Evolutionary conservation across 768 basidiomycete species (phyloP).

Genomic region (Mycena rebaudengoi): DNA sequence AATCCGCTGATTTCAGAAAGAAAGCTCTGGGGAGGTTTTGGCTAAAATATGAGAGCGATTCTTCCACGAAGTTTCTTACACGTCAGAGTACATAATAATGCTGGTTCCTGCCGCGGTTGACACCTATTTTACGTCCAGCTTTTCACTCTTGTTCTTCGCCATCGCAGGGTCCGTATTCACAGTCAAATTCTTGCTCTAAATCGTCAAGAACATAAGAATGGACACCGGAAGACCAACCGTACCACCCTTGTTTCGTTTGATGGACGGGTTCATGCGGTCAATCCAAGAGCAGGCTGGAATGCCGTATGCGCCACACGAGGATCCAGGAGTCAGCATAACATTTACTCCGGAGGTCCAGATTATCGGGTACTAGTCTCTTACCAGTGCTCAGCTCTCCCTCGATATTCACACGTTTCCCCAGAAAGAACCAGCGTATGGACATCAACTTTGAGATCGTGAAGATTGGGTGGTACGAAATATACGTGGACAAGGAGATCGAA

Average conservation of each 20-base stretch:
- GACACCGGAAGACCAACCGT: constrained; percentile 2
- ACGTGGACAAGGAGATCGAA: not conserved
- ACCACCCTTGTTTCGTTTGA: not conserved
- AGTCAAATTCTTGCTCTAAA: not conserved
- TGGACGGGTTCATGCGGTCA: not conserved
- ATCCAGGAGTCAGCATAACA: not conserved
- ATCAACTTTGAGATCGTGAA: not conserved
- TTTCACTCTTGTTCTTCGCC: too few relatives aligned
- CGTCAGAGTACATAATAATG: too few relatives aligned
- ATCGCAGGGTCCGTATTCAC: too few relatives aligned
- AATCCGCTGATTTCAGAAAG: too few relatives aligned
- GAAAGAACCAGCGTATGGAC: not conserved
- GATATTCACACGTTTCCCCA: not conserved
- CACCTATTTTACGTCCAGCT: too few relatives aligned
- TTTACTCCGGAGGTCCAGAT: not conserved
- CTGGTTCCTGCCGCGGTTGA: too few relatives aligned
- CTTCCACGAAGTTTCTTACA: too few relatives aligned
- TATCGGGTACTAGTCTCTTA: too few relatives aligned
- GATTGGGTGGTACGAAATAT: not conserved
- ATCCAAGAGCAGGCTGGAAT: not conserved
- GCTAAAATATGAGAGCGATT: too few relatives aligned
- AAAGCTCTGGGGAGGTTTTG: too few relatives aligned
- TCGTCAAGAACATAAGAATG: not conserved
- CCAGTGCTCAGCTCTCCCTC: not conserved
- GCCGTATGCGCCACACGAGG: not conserved